These are phyloP conservation scores for Scenedesmus sp. DNA, from an alignment of 163 green algal species.

Conservation along the genomic window DNA sequence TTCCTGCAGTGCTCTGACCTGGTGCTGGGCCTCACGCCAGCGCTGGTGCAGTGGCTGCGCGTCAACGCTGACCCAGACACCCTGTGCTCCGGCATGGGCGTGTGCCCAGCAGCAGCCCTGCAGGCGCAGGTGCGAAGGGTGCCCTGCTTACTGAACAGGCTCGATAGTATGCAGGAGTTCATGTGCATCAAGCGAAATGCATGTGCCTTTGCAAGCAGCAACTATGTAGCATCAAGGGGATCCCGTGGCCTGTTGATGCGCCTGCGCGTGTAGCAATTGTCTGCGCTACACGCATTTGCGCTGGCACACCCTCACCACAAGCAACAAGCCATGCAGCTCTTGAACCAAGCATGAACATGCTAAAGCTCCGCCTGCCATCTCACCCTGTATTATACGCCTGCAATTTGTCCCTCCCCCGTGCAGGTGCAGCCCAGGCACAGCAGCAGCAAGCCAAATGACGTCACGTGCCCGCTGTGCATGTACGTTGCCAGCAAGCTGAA, in stretches of 20 bases:
- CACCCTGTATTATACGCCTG: not conserved
- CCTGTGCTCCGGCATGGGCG: conserved; percentile 32
- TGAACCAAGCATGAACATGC: no score
- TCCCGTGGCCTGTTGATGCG: no score
- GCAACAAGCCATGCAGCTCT: no score
- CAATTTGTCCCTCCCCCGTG: not conserved
- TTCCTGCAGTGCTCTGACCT: conserved; percentile 46
- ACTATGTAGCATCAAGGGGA: no score
- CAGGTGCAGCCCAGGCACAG: not conserved
- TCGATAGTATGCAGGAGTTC: not conserved
- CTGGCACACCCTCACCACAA: no score
- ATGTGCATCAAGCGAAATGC: not conserved
- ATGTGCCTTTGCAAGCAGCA: no score
- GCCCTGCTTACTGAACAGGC: not conserved
- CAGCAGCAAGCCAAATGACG: conserved; percentile 39
- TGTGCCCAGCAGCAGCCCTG: conserved; percentile 29
- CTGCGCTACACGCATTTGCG: no score
- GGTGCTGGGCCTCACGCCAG: conserved; percentile 27
- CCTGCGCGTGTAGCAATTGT: no score
- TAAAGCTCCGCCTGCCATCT: not conserved
- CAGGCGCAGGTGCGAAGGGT: not conserved
- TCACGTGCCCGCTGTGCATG: conserved; percentile 57
- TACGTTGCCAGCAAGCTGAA: conserved; percentile 46
- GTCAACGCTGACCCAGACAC: conserved; percentile 22
- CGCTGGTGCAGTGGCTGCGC: conserved; percentile 55